Base-by-base conservation (phyloP, 148 eudicot species). In the Rhododendron molle region DNA sequence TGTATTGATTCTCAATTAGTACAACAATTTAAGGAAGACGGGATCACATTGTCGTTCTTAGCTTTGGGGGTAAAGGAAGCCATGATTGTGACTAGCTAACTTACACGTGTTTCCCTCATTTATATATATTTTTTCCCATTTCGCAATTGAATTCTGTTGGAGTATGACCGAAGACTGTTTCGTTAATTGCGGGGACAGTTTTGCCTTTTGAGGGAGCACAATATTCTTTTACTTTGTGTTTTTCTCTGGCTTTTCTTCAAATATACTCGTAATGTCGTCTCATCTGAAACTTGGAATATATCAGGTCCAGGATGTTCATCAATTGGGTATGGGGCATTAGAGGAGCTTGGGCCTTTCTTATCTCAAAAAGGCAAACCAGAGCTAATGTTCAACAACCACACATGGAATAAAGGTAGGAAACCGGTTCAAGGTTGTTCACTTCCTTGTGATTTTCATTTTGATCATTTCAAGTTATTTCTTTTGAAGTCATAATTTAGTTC, bases 271-370 rank as follows among this genome's bases (percentile, higher is more conserved):
- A 72, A 30, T 18, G 23, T 18, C 26, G 23, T 18, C 26, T 23
- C 32, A 32, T 71, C 0, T 30, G 38, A 12, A 72, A 72, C 20
- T 32, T 28, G 77, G 40, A 72, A 32, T 32, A 78, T 67, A 73
- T 43, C 92, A 95, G 98, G 98, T 77, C 98, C 98, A 1, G 98
- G 98, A 85, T 95, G 98, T 85, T 95, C 98, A 2, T 95, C 98
- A 2, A 85, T 95, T 30, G 98, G 97, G 20, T 95, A 86, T 47
- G 98, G 98, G 1, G 92, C 88, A 83, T 87, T 94, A 52, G 94
- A 90, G 86, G 98, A 95, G 88, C 30, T 95, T 81, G 98, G 98
- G 6, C 97, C 97, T 9, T 95, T 95, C 83, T 85, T 91, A 81
- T 90, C 93, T 7, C 90, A 89, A n/a, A 92, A 90, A 69, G 89